Base-by-base conservation (phyloP, 768 basidiomycete genomes). In the Albatrellus ellisii region DNA sequence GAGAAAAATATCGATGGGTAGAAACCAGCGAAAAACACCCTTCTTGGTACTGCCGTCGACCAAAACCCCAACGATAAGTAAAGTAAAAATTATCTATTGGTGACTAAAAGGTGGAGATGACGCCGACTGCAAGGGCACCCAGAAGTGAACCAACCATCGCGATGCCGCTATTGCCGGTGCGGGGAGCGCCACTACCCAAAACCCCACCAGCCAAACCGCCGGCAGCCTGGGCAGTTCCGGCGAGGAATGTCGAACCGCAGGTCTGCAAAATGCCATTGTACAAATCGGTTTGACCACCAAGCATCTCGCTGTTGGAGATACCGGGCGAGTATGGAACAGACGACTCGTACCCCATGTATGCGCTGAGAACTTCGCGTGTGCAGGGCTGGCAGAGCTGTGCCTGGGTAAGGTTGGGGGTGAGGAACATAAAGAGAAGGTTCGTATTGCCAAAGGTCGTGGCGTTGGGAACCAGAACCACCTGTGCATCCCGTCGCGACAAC, bases 351-450 rank as follows among this genome's bases (percentile, higher is more conserved):
- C 64, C 59, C 59, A 87, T 77, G 70, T 86, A 99, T 7, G 76
- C 50, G 2, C 75, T 72, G 50, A 98, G 56, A 56, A 91, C 64
- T 48, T 70, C 71, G 57, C 82, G 75, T 10, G 86, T 77, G 77
- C 94, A 98, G 11, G 77, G 51, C 2, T 70, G 77, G 77, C 94
- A 97, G 33, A 95, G 78, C 18, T 60, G 40, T 21, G 59, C 51
- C n/a, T 65, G 58, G 21, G 69, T 27, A 55, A 72, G 61, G 46
- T 52, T 47, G 34, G 81, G 65, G 22, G 68, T 57, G 55, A 85
- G 70, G 77, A 84, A 77, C 50, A 97, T 66, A 82, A 87, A 95
- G 26, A 75, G 65, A 42, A 95, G 60, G 67, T 82, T 86, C 55
- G 70, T 71, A 35, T 62, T 49, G 34, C 52, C 46, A 62, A 68